Evolutionary conservation across 306 rosid species (phyloP).

Genomic region (Rosa lucieae): DNA sequence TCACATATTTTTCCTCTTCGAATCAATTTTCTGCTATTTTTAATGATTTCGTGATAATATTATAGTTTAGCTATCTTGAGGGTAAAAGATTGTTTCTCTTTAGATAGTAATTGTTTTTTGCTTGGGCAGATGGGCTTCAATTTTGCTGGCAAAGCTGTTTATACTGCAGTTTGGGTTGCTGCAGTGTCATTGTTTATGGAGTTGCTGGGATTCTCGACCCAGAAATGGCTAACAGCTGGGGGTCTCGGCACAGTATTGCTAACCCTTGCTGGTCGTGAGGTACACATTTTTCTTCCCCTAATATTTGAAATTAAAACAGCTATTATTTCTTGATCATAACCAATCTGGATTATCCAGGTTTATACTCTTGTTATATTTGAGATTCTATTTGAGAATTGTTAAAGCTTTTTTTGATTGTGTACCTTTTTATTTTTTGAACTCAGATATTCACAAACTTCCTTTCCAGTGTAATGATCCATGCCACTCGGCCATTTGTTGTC

Average conservation of each 20-base stretch:
- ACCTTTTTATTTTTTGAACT: conserved; percentile 31
- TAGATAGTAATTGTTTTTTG: conserved; percentile 20
- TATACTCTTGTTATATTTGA: background rate
- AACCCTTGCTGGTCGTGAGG: conserved; percentile 99
- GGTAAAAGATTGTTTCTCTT: conserved; percentile 14
- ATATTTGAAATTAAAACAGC: conserved; percentile 16
- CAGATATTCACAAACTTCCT: conserved; percentile 98
- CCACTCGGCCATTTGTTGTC: conserved; percentile 85
- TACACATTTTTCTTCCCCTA: conserved; percentile 37
- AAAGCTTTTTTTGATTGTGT: conserved; percentile 16
- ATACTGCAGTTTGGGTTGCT: conserved; percentile 96
- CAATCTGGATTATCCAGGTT: conserved; percentile 8
- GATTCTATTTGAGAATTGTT: conserved; percentile 1
- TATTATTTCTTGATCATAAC: conserved; percentile 22
- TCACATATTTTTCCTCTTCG: conserved; percentile 19
- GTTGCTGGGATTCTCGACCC: conserved; percentile 95
- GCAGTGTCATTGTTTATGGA: conserved; percentile 96
- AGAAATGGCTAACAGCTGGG: conserved; percentile 98
- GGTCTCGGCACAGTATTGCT: conserved; percentile 97
- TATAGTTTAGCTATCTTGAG: conserved; percentile 15
- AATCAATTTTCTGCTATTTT: conserved; percentile 17
- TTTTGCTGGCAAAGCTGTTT: conserved; percentile 94
- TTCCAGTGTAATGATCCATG: conserved; percentile 94
- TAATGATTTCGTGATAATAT: conserved; percentile 1
- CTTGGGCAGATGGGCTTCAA: conserved; percentile 77